A percentile compares a stretch with the other conserved stretches of the same genome.
Evolutionary conservation across 2,329 filamentous ascomycete species (phyloP).

Genomic region (Pseudogymnoascus sp.): DNA sequence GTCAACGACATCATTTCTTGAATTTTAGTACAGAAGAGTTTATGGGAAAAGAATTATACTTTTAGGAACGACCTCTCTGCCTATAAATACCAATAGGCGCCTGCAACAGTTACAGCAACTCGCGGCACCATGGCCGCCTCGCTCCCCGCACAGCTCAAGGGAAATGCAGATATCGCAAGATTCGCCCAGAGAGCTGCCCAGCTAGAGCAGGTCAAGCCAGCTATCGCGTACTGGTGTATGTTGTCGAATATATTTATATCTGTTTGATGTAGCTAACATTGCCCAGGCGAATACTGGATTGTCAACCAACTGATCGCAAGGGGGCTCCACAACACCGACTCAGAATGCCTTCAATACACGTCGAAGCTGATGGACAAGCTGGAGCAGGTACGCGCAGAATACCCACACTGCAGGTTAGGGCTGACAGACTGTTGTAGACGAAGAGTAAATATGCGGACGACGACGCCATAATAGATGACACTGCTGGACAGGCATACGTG

Average conservation of each 20-base stretch:
- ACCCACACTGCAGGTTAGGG: neutral
- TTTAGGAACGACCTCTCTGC: neutral
- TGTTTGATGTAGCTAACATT: neutral
- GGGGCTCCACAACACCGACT: slow-evolving; percentile 67
- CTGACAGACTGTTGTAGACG: slow-evolving; percentile 36
- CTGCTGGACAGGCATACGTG: slow-evolving; percentile 81
- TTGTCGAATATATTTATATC: slow-evolving; percentile 18
- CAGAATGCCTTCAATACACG: slow-evolving; percentile 74
- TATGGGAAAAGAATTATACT: neutral
- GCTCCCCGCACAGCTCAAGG: slow-evolving; percentile 64
- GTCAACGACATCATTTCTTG: neutral
- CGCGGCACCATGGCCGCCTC: slow-evolving; percentile 56
- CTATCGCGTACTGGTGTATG: slow-evolving; percentile 92
- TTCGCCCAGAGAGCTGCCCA: slow-evolving; percentile 79
- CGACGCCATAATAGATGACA: slow-evolving; percentile 77
- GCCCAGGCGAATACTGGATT: slow-evolving; percentile 76
- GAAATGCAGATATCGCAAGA: slow-evolving; percentile 67
- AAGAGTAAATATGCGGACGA: slow-evolving; percentile 68
- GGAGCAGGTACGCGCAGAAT: slow-evolving; percentile 51
- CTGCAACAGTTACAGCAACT: neutral
- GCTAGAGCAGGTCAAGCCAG: slow-evolving; percentile 75
- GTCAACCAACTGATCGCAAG: slow-evolving; percentile 84
- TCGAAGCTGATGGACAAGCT: slow-evolving; percentile 83
- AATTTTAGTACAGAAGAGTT: neutral
- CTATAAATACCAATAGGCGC: neutral